Evolutionary conservation across 306 rosid genomes (phyloP).

Genomic region (Luffa aegyptiaca): DNA sequence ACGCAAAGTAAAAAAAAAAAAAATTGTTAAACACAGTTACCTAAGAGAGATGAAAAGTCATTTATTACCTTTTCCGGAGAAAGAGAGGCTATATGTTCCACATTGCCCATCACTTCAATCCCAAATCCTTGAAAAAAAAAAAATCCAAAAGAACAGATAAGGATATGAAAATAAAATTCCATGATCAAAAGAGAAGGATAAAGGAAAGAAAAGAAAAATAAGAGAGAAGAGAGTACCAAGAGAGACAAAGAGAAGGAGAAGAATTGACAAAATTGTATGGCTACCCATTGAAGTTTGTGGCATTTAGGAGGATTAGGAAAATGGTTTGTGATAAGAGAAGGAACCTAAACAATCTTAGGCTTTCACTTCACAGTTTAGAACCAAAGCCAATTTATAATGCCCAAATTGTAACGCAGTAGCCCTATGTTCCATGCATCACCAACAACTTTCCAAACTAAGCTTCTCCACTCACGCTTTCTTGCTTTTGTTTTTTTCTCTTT

Average conservation of each 20-base stretch:
- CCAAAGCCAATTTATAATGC: neutral
- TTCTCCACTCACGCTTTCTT: too few relatives aligned
- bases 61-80: neutral
- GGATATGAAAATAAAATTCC: neutral
- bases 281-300: conserved; percentile 29
- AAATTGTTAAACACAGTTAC: too few relatives aligned
- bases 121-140: conserved; percentile 37
- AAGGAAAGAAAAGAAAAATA: neutral
- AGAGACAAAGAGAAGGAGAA: conserved; percentile 40
- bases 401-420: neutral
- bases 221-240: conserved; percentile 22
- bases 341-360: too few relatives aligned
- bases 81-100: conserved; percentile 10
- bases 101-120: conserved; percentile 23
- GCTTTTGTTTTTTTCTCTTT: too few relatives aligned
- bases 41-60: neutral
- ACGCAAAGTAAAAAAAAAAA: too few relatives aligned
- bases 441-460: too few relatives aligned
- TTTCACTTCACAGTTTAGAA: neutral
- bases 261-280: conserved; percentile 20
- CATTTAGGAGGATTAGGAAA: conserved; percentile 6
- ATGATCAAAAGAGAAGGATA: neutral
- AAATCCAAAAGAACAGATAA: neutral
- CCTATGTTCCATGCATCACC: too few relatives aligned
- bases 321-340: too few relatives aligned